phyloP scores from a whole-genome alignment of 768 basidiomycete genomes.

The Phylloporus sp. region DNA sequence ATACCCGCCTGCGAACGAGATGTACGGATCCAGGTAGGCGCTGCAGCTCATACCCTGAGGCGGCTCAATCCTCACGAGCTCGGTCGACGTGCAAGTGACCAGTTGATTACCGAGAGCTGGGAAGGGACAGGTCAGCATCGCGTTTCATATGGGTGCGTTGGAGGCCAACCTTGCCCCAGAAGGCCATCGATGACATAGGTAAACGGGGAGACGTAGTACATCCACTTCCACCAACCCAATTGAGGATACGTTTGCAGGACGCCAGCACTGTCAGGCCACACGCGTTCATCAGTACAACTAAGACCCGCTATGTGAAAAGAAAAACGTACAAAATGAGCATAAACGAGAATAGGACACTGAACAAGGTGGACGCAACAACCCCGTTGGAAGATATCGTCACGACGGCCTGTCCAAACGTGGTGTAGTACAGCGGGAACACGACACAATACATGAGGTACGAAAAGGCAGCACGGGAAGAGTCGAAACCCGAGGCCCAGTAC shows the following conservation, averaged over 20 bases:
- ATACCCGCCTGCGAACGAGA: conserved; percentile 49
- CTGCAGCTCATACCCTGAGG: conserved; percentile 50
- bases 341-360: conserved; percentile 37
- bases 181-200: conserved; percentile 48
- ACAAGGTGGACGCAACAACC: conserved; percentile 37
- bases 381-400: conserved; percentile 40
- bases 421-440: conserved; percentile 40
- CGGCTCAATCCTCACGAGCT: conserved; percentile 50
- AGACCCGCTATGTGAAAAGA: not conserved
- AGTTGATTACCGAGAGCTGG: conserved; percentile 39
- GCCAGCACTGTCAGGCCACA: conserved; percentile 34
- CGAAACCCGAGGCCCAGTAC: conserved; percentile 45
- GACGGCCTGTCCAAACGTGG: conserved; percentile 38
- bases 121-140: not conserved
- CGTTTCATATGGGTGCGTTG: no score
- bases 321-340: conserved; percentile 39
- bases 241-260: conserved; percentile 43
- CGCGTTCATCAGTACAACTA: not conserved
- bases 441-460: conserved; percentile 36
- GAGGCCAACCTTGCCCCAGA: conserved; percentile 23
- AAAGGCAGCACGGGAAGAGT: conserved; percentile 35
- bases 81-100: conserved; percentile 46
- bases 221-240: conserved; percentile 30
- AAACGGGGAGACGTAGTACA: conserved; percentile 44
- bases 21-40: conserved; percentile 48